Base-by-base conservation (phyloP, 2,329 filamentous ascomycete genomes). In the Clonostachys rosea region DNA sequence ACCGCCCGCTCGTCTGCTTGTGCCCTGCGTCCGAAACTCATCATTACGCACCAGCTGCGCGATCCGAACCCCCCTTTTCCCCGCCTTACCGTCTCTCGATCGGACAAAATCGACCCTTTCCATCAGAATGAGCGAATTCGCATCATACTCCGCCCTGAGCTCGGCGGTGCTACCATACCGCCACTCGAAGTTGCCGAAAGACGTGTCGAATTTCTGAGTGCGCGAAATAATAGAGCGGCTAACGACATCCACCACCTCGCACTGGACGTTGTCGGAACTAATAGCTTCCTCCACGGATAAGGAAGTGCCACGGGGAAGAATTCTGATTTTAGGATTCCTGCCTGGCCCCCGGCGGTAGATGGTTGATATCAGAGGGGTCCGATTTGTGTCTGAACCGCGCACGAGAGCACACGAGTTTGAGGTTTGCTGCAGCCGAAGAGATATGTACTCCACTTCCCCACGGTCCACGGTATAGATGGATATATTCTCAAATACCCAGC, bases 401-500 rank as follows among this genome's bases (percentile, higher is more conserved):
- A 55, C 51, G n/a, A 57, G 51, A 14, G 52, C 54, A 43, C 54
- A 55, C 9, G 55, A 56, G 47, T 57, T 56, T 45, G 55, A 57
- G 37, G 10, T 50, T 35, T 44, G 46, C 46, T 54, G 54, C 12
- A 47, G 51, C 2, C 55, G 52, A 6, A 56, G n/a, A 18, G 55
- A 57, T 5, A 46, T 41, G 43, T 57, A 57, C 35, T 49, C 49
- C 8, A 39, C 17, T 17, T 52, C 43, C 3, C 45, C 45, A 2
- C 50, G 40, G 8, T 48, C 42, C 9, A 34, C 33, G 7, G 41
- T 46, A 36, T 41, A 41, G 20, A 50, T 45, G 20, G 51, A 17
- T 14, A 55, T 44, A 75, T 90, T 40, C 86, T 86, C 52, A 89
- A 89, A 71, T 4, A 17, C 45, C 30, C 40, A 45, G 33, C 39